phyloP scores from a whole-genome alignment of 2,329 filamentous ascomycete genomes.

The Exophiala sp. region DNA sequence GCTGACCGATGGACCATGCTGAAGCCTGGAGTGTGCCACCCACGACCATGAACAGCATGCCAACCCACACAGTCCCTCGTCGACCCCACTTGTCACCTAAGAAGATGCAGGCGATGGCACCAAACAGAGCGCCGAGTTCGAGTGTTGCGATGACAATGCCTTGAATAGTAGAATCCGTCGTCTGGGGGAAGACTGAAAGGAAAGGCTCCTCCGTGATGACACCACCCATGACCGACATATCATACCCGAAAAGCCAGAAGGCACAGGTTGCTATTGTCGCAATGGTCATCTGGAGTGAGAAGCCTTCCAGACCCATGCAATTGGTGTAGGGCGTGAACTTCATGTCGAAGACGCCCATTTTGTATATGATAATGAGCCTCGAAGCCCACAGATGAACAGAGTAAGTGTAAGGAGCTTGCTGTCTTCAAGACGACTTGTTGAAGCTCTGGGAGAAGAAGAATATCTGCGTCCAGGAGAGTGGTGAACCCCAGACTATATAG shows the following conservation, averaged over 20 bases:
- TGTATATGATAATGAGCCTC: not conserved
- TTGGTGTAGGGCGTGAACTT: conserved; percentile 11
- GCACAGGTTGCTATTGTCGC: conserved; percentile 23
- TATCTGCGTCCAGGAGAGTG: no score
- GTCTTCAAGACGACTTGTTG: not conserved
- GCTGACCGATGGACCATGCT: conserved; percentile 39
- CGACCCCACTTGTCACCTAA: conserved; percentile 50
- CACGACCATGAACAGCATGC: conserved; percentile 39
- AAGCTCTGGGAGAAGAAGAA: no score
- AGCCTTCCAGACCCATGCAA: conserved; percentile 4
- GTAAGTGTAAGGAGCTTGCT: not conserved
- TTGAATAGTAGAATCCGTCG: conserved; percentile 6
- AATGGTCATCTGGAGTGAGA: conserved; percentile 10
- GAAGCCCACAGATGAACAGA: not conserved
- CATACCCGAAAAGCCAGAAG: conserved; percentile 28
- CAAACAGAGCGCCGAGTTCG: conserved; percentile 6
- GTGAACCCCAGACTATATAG: no score
- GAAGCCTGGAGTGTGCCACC: conserved; percentile 42
- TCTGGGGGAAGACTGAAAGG: not conserved
- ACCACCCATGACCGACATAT: conserved; percentile 17
- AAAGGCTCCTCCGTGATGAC: no score
- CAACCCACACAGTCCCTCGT: conserved; percentile 40
- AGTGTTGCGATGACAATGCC: conserved; percentile 7
- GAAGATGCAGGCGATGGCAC: conserved; percentile 50
- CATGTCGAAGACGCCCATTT: conserved; percentile 5